phyloP scores from a whole-genome alignment of 305 asterid species.

The Fraxinus latifolia region DNA sequence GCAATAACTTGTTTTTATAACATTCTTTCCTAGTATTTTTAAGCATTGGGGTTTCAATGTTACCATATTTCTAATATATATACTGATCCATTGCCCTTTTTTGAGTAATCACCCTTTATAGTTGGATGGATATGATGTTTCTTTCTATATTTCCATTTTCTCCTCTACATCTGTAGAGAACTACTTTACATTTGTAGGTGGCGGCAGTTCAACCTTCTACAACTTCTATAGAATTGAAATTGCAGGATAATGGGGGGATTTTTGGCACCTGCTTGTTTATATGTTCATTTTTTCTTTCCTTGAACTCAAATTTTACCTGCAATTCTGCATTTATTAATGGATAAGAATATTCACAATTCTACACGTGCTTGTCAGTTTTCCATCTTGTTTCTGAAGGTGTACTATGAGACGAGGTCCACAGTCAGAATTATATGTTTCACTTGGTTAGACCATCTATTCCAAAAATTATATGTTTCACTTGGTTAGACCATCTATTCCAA shows the following conservation, averaged over 20 bases:
- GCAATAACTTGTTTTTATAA: neutral
- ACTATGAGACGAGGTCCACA: neutral
- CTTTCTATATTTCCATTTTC: neutral
- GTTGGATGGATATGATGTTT: neutral
- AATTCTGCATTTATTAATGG: neutral
- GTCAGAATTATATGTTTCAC: neutral
- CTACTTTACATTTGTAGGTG: neutral
- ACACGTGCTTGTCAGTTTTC: neutral
- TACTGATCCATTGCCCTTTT: neutral
- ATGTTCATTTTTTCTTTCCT: neutral
- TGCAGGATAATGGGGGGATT: neutral
- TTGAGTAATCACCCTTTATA: neutral
- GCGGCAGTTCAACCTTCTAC: neutral
- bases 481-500: neutral
- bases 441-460: neutral
- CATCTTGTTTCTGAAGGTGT: neutral
- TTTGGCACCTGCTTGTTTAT: neutral
- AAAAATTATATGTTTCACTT: neutral
- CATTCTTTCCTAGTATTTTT: neutral
- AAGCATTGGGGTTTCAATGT: neutral
- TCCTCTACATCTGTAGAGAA: neutral
- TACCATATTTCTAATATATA: neutral
- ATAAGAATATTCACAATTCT: neutral
- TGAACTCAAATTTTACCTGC: neutral
- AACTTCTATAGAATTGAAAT: neutral